phyloP scores from a whole-genome alignment of 345 rosid species.

The Arabidopsis suecica region DNA sequence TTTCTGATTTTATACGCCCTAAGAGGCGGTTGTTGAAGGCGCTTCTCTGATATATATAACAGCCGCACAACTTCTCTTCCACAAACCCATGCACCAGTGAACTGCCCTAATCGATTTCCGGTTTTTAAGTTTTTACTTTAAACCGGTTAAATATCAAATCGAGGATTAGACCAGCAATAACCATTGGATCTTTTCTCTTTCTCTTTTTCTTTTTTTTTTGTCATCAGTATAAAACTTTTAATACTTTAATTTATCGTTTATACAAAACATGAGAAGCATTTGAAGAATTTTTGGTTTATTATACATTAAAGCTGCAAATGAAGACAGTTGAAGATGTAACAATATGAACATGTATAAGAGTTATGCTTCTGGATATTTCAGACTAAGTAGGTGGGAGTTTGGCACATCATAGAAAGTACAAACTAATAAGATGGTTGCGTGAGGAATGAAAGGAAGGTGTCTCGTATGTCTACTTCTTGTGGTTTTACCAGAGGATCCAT shows the following conservation, averaged over 20 bases:
- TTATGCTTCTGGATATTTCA: background rate
- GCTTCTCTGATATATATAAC: constrained; percentile 53
- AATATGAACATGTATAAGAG: background rate
- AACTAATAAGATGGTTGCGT: constrained; percentile 40
- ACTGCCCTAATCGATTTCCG: constrained; percentile 63
- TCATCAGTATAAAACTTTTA: too few relatives aligned
- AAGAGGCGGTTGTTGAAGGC: constrained; percentile 25
- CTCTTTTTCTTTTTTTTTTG: background rate
- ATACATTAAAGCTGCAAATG: background rate
- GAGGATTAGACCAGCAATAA: background rate
- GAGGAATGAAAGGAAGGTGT: constrained; percentile 43
- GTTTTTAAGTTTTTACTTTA: background rate
- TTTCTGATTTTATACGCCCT: constrained; percentile 43
- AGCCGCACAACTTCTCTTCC: constrained; percentile 38
- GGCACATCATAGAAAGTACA: constrained; percentile 6
- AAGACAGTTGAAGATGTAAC: constrained; percentile 8
- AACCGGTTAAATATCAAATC: constrained; percentile 21
- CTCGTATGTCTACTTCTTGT: constrained; percentile 31
- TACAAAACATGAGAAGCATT: background rate
- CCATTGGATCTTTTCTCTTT: background rate
- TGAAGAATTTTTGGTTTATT: background rate
- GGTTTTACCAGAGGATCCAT: constrained; percentile 64
- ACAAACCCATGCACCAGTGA: constrained; percentile 40
- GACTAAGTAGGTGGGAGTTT: background rate
- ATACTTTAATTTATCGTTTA: too few relatives aligned